Evolutionary conservation across 768 basidiomycete genomes (phyloP).

Genomic region (Hemileccinum rubropunctum): DNA sequence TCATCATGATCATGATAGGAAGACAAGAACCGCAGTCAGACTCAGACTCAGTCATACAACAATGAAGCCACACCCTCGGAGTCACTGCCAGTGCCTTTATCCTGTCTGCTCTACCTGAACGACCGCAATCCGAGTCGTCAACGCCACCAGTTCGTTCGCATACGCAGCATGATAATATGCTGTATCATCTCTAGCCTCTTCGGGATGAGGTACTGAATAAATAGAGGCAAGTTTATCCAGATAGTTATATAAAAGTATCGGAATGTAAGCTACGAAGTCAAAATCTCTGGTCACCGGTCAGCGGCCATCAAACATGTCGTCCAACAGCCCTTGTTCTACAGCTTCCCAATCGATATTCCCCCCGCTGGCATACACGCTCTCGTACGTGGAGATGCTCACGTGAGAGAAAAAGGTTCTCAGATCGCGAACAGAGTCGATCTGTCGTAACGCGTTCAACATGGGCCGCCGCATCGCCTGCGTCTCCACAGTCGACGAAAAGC

Average conservation of each 20-base stretch:
- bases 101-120: too few species aligned
- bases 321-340: slow-evolving; percentile 76
- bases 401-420: slow-evolving; percentile 88
- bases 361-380: slow-evolving; percentile 82
- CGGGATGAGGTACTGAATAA: too few species aligned
- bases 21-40: too few species aligned
- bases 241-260: neutral
- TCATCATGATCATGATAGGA: too few species aligned
- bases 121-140: too few species aligned
- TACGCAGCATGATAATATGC: too few species aligned
- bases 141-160: too few species aligned
- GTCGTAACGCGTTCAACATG: slow-evolving; percentile 60
- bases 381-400: slow-evolving; percentile 86
- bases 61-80: too few species aligned
- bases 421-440: slow-evolving; percentile 82
- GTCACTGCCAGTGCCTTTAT: too few species aligned
- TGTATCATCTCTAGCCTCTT: too few species aligned
- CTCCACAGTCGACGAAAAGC: slow-evolving; percentile 32
- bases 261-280: neutral
- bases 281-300: slow-evolving; percentile 23
- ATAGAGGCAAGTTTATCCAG: too few species aligned
- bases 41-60: too few species aligned
- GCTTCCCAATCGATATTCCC: slow-evolving; percentile 87
- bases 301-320: slow-evolving; percentile 89
- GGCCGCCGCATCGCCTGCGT: slow-evolving; percentile 65